A percentile compares a stretch with the other conserved stretches of the same genome.
These are phyloP conservation scores for Poronia punctata DNA, from an alignment of 495 filamentous ascomycete species.

Conservation along the genomic window DNA sequence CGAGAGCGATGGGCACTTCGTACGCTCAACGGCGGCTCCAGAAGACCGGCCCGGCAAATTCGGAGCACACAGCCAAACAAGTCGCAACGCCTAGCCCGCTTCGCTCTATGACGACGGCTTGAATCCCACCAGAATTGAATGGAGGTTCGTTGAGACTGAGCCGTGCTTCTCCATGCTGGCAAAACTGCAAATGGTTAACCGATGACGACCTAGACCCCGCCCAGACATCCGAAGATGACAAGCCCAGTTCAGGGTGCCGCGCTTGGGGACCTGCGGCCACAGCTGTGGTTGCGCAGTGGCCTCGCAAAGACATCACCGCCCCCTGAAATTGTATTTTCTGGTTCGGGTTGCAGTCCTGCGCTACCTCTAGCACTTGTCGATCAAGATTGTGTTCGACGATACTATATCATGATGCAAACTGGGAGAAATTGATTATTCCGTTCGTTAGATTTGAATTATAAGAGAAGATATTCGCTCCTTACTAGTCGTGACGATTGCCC, in stretches of 20 bases:
- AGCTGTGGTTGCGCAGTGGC: neutral
- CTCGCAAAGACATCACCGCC: neutral
- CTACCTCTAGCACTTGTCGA: neutral
- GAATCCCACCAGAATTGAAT: conserved; percentile 31
- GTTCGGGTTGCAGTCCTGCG: conserved; percentile 5
- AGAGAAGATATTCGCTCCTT: conserved; percentile 19
- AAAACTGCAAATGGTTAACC: too few species aligned
- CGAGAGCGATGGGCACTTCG: conserved; percentile 25
- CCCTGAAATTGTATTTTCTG: conserved; percentile 9
- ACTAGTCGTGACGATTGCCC: neutral
- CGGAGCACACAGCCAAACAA: conserved; percentile 30
- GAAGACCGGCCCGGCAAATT: conserved; percentile 32
- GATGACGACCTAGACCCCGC: conserved; percentile 12
- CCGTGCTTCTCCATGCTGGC: neutral
- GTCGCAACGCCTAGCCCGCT: conserved; percentile 51
- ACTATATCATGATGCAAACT: neutral
- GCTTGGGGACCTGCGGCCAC: neutral
- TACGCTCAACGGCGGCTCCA: conserved; percentile 25
- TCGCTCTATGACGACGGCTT: conserved; percentile 53
- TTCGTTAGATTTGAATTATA: conserved; percentile 19
- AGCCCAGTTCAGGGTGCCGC: neutral
- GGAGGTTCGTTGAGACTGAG: conserved; percentile 13
- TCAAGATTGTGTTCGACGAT: conserved; percentile 2
- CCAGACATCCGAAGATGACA: conserved; percentile 4
- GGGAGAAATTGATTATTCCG: conserved; percentile 10